Percentiles rank a stretch among this genome's conserved stretches.
phyloP scores from a whole-genome alignment of 495 filamentous ascomycete species.

The Lophium mytilinum region DNA sequence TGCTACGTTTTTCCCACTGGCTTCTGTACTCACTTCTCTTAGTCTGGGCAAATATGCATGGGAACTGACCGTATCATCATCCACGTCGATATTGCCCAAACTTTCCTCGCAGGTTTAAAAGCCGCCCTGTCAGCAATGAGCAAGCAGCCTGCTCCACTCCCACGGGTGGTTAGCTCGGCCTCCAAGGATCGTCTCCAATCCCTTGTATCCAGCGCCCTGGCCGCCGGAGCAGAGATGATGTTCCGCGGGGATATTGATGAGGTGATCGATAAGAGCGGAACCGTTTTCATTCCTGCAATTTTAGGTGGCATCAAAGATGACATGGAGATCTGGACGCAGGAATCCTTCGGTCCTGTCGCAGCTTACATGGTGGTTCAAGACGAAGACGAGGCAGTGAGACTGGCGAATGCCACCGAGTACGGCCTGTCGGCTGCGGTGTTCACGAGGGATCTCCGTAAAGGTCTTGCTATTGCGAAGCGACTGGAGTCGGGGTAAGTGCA shows the following conservation, averaged over 20 bases:
- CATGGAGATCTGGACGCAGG: conserved; percentile 76
- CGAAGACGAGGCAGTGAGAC: conserved; percentile 30
- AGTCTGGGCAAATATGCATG: conserved; percentile 80
- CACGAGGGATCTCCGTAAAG: conserved; percentile 32
- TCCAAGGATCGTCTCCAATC: too few species aligned
- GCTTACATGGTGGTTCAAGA: conserved; percentile 45
- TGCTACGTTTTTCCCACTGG: too few species aligned
- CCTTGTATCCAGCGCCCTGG: conserved; percentile 50
- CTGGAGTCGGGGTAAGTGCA: conserved; percentile 33
- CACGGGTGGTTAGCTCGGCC: too few species aligned
- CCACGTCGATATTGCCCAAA: conserved; percentile 50
- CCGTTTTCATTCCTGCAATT: conserved; percentile 64
- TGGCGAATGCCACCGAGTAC: conserved; percentile 39
- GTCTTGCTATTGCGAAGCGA: conserved; percentile 32
- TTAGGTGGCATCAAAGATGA: conserved; percentile 60
- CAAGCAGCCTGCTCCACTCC: not conserved
- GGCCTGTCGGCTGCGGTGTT: conserved; percentile 36
- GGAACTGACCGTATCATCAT: conserved; percentile 81
- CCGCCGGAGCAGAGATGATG: conserved; percentile 61
- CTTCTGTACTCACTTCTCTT: too few species aligned
- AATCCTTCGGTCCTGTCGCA: conserved; percentile 78
- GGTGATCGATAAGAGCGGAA: conserved; percentile 39
- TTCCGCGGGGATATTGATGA: conserved; percentile 47
- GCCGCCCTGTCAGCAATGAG: conserved; percentile 21
- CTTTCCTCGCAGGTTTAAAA: conserved; percentile 58